Percentiles rank a stretch among this genome's conserved stretches.
phyloP scores from a whole-genome alignment of 441 rosid species.

The Euphorbia schlechtendalii region DNA sequence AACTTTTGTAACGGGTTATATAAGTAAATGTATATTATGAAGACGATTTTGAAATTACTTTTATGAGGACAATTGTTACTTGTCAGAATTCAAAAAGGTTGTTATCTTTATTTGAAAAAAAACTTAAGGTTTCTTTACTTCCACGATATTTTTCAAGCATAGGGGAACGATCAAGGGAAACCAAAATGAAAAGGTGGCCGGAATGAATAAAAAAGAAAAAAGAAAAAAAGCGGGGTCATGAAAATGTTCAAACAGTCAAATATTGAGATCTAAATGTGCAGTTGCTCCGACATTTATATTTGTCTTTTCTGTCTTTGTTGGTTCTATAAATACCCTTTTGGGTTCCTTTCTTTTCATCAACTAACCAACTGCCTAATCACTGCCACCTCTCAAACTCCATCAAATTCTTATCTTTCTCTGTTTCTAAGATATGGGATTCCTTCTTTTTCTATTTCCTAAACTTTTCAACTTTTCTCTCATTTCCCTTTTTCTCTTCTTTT shows the following conservation, averaged over 20 bases:
- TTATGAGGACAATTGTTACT: too few relatives aligned
- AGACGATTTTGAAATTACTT: too few relatives aligned
- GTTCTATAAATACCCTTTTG: conserved; percentile 29
- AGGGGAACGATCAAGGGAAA: too few relatives aligned
- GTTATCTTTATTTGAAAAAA: too few relatives aligned
- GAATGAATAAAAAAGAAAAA: background rate
- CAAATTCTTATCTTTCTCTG: background rate
- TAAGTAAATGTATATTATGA: too few relatives aligned
- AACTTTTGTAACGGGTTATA: too few relatives aligned
- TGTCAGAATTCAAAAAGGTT: too few relatives aligned
- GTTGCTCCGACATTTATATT: conserved; percentile 24
- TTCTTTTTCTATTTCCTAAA: conserved; percentile 12
- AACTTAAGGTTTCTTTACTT: too few relatives aligned
- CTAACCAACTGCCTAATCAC: background rate
- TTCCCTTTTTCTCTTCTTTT: conserved; percentile 22
- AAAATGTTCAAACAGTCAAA: too few relatives aligned
- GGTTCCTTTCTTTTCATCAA: background rate
- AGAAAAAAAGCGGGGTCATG: background rate
- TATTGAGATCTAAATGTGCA: conserved; percentile 11
- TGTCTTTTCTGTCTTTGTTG: background rate
- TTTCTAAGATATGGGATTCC: conserved; percentile 22
- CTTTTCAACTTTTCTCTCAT: conserved; percentile 15
- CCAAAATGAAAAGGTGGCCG: too few relatives aligned
- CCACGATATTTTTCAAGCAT: too few relatives aligned
- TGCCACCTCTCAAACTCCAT: background rate